Evolutionary conservation across 768 basidiomycete genomes (phyloP), one percentile per base, ranked within the genome.

Genomic region (Nevesoporus exiguus): DNA sequence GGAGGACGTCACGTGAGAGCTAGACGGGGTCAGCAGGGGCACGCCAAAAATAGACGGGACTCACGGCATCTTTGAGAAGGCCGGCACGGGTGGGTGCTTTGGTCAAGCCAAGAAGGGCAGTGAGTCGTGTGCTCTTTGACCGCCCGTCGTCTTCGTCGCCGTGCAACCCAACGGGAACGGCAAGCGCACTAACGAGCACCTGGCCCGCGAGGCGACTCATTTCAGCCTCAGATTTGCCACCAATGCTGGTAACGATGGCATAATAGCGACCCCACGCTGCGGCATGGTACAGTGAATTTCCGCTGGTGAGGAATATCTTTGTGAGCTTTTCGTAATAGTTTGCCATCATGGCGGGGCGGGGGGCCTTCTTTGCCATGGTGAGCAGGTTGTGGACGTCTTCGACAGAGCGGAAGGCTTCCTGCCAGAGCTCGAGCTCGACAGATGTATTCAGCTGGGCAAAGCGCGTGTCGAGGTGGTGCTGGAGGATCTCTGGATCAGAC

Each of bases 301-400:
- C 90, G 56, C 89, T 92, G 78, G 94, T 96, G 64, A 95, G 79
- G 78, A 98, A 99, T 59, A 99, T 96, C 67, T 88, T 89, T 40
- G 95, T 91, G 59, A 98, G 83, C 74, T 98, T 98, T 71, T 98
- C 94, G 74, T 98, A 98, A 74, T 98, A 98, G 71, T 91, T 93
- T 55, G 93, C 93, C 95, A 98, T 98, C 93, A 98, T 96, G 13
- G 86, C 80, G 0, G 93, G 92, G 31, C 93, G 86, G 1, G 93
- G 92, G 0, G 91, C 84, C 73, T 94, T 96, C 71, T 96, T 96
- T 27, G 90, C 88, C 82, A 93, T 86, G 11, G 86, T 90, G 60
- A 99, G 83, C 33, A 98, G 81, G 64, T 94, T 93, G 76, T 98
- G 96, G 36, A 98, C 90, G 70, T 99, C 96, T 71, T 99, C 96